These are phyloP conservation scores for Lachnellula willkommii DNA, from an alignment of 2,329 filamentous ascomycete genomes.

Conservation along the genomic window DNA sequence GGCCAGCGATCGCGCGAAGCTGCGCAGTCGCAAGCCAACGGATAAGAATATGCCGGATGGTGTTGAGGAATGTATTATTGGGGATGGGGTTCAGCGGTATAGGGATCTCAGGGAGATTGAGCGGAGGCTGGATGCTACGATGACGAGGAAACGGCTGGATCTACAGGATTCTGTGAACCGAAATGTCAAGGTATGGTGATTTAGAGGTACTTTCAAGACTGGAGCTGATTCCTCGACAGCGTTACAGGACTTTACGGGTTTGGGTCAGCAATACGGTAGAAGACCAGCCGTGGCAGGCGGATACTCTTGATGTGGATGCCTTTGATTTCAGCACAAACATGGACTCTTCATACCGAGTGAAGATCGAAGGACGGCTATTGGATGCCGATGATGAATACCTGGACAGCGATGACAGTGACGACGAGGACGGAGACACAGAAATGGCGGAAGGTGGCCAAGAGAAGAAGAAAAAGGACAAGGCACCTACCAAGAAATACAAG, in stretches of 20 bases:
- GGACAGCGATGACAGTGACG: constrained; percentile 44
- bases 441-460: constrained; percentile 52
- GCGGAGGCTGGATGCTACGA: constrained; percentile 81
- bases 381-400: constrained; percentile 58
- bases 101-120: constrained; percentile 80
- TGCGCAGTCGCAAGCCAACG: constrained; percentile 81
- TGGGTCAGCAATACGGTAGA: constrained; percentile 95
- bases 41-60: constrained; percentile 93
- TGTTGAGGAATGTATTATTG: constrained; percentile 74
- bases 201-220: background rate
- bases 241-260: constrained; percentile 78
- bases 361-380: constrained; percentile 82
- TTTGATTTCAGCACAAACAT: constrained; percentile 77
- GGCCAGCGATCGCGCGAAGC: constrained; percentile 65
- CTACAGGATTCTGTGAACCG: constrained; percentile 75
- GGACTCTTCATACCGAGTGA: constrained; percentile 80
- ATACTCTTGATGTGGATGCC: constrained; percentile 61
- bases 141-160: constrained; percentile 90
- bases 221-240: constrained; percentile 38
- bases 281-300: constrained; percentile 87
- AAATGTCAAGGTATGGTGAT: constrained; percentile 57
- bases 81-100: constrained; percentile 78
- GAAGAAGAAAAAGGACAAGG: constrained; percentile 35
- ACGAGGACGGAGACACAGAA: constrained; percentile 40
- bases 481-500: constrained; percentile 45